phyloP scores from a whole-genome alignment of 805 yeast genomes.

The Teunomyces tritomae region DNA sequence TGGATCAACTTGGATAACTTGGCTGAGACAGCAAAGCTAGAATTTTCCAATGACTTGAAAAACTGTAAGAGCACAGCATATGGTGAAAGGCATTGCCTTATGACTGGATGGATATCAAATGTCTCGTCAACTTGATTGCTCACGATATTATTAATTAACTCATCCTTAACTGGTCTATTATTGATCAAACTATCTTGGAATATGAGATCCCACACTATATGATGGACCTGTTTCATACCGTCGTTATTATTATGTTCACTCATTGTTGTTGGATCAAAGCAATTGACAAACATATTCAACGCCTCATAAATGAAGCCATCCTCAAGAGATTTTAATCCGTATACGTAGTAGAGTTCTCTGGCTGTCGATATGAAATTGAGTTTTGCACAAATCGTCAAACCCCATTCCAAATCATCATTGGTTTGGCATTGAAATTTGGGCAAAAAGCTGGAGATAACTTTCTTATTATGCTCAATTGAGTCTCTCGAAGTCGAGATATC shows the following conservation, averaged over 20 bases:
- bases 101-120: constrained; percentile 47
- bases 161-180: constrained; percentile 56
- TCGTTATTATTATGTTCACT: constrained; percentile 16
- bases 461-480: constrained; percentile 28
- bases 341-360: constrained; percentile 47
- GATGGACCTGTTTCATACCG: constrained; percentile 46
- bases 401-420: constrained; percentile 80
- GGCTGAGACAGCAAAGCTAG: constrained; percentile 22
- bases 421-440: constrained; percentile 61
- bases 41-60: constrained; percentile 27
- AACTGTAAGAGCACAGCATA: constrained; percentile 61
- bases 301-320: constrained; percentile 64
- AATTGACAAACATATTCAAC: constrained; percentile 58
- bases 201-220: constrained; percentile 54
- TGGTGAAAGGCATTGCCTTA: constrained; percentile 70
- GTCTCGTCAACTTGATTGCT: constrained; percentile 31
- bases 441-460: constrained; percentile 52
- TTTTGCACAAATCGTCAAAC: constrained; percentile 67
- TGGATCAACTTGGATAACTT: constrained; percentile 49
- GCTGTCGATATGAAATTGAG: constrained; percentile 60
- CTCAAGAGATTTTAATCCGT: constrained; percentile 47
- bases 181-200: constrained; percentile 58
- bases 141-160: constrained; percentile 50
- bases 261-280: constrained; percentile 45
- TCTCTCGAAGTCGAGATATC: constrained; percentile 44